Evolutionary conservation across 2,329 filamentous ascomycete species (phyloP), one percentile per base, ranked within the genome.

Genomic region (Lecanicillium sp.): DNA sequence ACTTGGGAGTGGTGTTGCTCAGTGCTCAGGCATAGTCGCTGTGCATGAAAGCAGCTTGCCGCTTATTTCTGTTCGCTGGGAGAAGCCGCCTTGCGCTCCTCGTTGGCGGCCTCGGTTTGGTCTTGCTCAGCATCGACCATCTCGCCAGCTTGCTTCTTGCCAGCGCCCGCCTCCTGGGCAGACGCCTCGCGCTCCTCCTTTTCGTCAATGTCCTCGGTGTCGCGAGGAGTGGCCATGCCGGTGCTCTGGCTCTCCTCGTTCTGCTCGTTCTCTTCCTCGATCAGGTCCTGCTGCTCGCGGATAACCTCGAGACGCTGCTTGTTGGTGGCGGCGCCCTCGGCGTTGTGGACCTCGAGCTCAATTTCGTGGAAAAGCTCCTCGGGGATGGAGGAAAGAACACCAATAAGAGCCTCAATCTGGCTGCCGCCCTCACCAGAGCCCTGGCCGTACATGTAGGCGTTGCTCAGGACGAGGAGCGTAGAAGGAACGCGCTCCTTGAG

Each of bases 331-430:
- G 90, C 91, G 52, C 93, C 93, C 71, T 98, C 93, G 41, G 91
- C 90, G 52, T 85, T 95, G 76, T 96, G 89, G 9, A 98, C 90
- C 72, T 98, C 93, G 26, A 98, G 85, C 70, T 97, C 93, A 54
- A 98, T 96, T 74, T 98, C 93, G 75, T 98, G 93, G 87, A 94
- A 98, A 33, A 98, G 78, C 67, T 98, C 93, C 68, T 98, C 93
- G 3, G 93, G 93, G 53, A 98, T 97, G 52, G 87, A 90, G 33
- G 88, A 94, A 33, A 98, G 75, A 5, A 98, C 93, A 48, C 90
- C 87, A 52, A 90, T 88, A 41, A 98, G 79, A 1, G 93, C 90
- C 56, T 96, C 90, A 51, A 98, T 90, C 71, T 97, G 91, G 52
- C 81, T 87, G 26, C 86, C 83, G 60, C 93, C 87, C 60, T 95